These are phyloP conservation scores for Epichloe amarillans DNA, from an alignment of 2,329 filamentous ascomycete species.

Conservation along the genomic window DNA sequence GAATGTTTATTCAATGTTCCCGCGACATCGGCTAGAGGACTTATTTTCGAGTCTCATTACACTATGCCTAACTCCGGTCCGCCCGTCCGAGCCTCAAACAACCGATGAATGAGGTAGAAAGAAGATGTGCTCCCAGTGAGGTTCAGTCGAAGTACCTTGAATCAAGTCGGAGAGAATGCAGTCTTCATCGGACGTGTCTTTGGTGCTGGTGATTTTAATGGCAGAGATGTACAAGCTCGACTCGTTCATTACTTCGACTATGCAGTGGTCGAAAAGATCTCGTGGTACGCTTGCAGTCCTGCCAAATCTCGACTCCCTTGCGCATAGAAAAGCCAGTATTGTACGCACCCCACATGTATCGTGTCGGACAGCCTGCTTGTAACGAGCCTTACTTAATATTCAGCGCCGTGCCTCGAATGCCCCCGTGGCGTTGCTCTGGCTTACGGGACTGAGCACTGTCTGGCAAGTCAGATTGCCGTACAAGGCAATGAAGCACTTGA, in stretches of 20 bases:
- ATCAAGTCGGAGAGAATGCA: constrained; percentile 43
- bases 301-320: constrained; percentile 43
- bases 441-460: constrained; percentile 54
- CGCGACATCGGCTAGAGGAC: no score
- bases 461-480: constrained; percentile 54
- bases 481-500: constrained; percentile 65
- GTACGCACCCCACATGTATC: constrained; percentile 65
- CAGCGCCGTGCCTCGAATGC: constrained; percentile 37
- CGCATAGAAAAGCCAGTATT: constrained; percentile 52
- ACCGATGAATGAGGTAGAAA: constrained; percentile 47
- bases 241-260: constrained; percentile 29
- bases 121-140: constrained; percentile 42
- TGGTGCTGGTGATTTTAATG: constrained; percentile 24
- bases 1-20: no score
- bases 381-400: constrained; percentile 49
- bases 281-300: constrained; percentile 41
- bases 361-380: constrained; percentile 59
- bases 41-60: no score
- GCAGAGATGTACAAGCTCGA: constrained; percentile 36
- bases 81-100: constrained; percentile 46
- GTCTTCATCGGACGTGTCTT: constrained; percentile 29
- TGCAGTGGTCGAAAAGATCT: constrained; percentile 44
- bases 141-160: constrained; percentile 35
- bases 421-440: constrained; percentile 58
- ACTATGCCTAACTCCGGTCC: no score